Conservation (phyloP, 805 yeast species). For the Myxozyma geophila region DNA sequence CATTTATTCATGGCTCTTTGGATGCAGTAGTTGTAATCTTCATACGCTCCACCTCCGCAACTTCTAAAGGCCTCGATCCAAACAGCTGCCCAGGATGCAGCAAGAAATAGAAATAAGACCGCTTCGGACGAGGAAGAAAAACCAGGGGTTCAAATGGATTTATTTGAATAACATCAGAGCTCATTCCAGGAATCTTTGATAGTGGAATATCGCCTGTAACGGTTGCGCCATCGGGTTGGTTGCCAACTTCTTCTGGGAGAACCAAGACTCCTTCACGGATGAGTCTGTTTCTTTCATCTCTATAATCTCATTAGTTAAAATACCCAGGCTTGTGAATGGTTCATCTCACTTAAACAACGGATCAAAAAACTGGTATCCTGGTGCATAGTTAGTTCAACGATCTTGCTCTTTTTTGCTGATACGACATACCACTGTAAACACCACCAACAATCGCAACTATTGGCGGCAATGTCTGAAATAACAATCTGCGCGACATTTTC, state of each 20-base stretch:
- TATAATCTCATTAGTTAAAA: not conserved
- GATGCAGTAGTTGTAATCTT: constrained; percentile 5
- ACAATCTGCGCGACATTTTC: constrained; percentile 22
- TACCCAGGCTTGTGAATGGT: not conserved
- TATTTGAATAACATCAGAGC: constrained; percentile 4
- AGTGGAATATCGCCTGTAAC: constrained; percentile 16
- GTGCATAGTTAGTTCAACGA: not conserved
- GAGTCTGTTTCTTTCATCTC: constrained; percentile 26
- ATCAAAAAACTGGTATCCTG: constrained; percentile 27
- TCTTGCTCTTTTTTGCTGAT: not conserved
- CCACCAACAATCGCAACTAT: constrained; percentile 22
- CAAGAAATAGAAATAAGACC: constrained; percentile 6
- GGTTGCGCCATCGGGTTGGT: constrained; percentile 14
- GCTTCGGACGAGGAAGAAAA: not conserved
- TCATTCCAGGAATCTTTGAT: not conserved
- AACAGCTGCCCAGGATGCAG: constrained; percentile 16
- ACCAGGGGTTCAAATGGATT: constrained; percentile 21
- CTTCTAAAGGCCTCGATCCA: constrained; percentile 11
- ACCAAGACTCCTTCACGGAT: constrained; percentile 24
- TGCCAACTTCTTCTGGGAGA: constrained; percentile 15
- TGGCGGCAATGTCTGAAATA: constrained; percentile 19
- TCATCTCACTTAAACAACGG: constrained; percentile 23
- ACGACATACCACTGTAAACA: constrained; percentile 22
- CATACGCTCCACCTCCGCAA: constrained; percentile 13
- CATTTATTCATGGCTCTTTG: not conserved